Conservation (phyloP, 257 asterid species). For the Marsdenia floribunda region DNA sequence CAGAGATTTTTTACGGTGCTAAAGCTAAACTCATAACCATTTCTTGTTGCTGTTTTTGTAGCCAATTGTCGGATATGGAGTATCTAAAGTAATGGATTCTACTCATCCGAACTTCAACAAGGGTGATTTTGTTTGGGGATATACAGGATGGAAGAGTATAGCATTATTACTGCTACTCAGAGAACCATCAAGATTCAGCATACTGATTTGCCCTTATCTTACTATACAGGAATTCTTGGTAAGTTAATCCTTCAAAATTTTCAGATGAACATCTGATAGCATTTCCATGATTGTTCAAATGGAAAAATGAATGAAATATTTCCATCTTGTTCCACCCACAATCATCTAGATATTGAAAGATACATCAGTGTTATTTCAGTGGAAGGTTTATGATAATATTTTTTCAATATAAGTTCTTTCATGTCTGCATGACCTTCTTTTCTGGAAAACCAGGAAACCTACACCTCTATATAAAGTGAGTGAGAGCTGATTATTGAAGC, state of each 20-base stretch:
- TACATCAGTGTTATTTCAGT: too few species aligned
- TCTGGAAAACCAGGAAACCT: too few species aligned
- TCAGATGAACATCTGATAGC: not conserved
- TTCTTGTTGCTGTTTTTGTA: not conserved
- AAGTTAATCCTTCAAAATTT: slow-evolving; percentile 3
- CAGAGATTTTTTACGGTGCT: not conserved
- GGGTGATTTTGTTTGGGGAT: slow-evolving; percentile 50
- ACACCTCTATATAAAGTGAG: too few species aligned
- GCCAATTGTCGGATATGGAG: slow-evolving; percentile 51
- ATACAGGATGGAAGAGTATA: slow-evolving; percentile 56
- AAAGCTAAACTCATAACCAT: not conserved
- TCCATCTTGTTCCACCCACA: too few species aligned
- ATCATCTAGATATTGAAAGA: not conserved
- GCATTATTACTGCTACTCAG: slow-evolving; percentile 20
- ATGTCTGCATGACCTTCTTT: too few species aligned
- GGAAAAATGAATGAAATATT: too few species aligned
- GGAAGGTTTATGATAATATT: too few species aligned
- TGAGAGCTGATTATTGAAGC: too few species aligned
- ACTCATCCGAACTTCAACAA: slow-evolving; percentile 41
- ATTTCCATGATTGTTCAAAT: too few species aligned
- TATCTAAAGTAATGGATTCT: slow-evolving; percentile 47
- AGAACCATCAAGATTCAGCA: slow-evolving; percentile 33
- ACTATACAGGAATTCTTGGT: slow-evolving; percentile 44
- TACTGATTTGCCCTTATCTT: slow-evolving; percentile 40
- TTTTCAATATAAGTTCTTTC: too few species aligned